Evolutionary conservation across 352 stramenopile genomes (phyloP), one percentile per base, ranked within the genome.

Genomic region (Phytophthora pseudosyringae): DNA sequence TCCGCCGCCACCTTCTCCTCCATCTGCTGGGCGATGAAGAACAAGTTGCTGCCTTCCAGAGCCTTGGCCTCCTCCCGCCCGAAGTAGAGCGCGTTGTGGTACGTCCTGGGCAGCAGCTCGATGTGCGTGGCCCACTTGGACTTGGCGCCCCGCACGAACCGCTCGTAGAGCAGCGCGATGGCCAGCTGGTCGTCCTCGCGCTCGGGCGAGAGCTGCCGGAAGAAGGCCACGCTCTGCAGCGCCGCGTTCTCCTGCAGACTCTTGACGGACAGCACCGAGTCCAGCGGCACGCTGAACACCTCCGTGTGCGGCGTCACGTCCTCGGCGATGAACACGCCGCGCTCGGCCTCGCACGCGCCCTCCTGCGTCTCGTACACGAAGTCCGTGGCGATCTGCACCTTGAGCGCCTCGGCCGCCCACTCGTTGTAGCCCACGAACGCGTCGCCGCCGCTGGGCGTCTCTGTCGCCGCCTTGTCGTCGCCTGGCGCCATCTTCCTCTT

Each of bases 21-120:
- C 67, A 95, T 83, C 44, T 93, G 76, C 64, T 88, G 62, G 0
- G 86, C 83, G 26, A 95, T 69, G 26, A 79, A 76, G 43, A 78
- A 87, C 48, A 91, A 49, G 33, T 89, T 92, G 57, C 79, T 91
- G 26, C 86, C 84, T 41, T 74, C 36, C 29, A 95, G 47, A 10
- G 51, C 32, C 29, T 71, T 49, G 4, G 82, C 59, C 53, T 89
- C 79, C 12, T 74, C 33, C 9, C 66, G 35, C 3, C 57, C 57
- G 62, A 92, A 91, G 69, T 83, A 93, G 7, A 95, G 64, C 28
- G 80, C 73, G 44, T 93, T 95, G 52, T 91, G 71, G 70, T 92
- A 93, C 41, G 62, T 59, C 9, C 40, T 41, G 0, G 86, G 86
- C 32, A 95, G 56, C 33, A 89, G 63, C 18, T 78, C 63, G 16